Conservation (phyloP, 2,329 filamentous ascomycete genomes). For the Calonectria montana region DNA sequence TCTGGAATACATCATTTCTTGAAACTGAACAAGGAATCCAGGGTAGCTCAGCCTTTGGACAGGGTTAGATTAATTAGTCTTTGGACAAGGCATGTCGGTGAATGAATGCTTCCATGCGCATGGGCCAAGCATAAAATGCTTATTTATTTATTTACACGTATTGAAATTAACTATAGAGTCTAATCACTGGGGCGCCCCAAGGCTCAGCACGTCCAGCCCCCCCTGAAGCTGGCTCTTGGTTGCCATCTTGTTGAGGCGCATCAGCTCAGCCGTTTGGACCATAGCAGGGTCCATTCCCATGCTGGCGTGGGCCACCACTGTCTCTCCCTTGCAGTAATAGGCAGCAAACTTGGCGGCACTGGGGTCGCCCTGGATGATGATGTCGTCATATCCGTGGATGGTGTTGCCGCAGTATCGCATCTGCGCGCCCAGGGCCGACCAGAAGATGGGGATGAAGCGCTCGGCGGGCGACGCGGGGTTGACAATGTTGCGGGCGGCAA, state of each 20-base stretch:
- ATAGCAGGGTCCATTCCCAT: conserved; percentile 93
- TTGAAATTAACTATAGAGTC: not conserved
- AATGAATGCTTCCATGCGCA: not conserved
- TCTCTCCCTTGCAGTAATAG: conserved; percentile 89
- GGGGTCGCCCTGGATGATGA: conserved; percentile 82
- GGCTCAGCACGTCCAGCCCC: conserved; percentile 64
- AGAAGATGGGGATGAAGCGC: conserved; percentile 93
- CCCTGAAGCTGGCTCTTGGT: conserved; percentile 79
- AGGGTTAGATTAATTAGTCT: not conserved
- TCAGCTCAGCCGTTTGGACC: conserved; percentile 84
- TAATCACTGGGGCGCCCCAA: conserved; percentile 46
- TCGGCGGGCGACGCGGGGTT: conserved; percentile 71
- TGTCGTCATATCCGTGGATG: conserved; percentile 81
- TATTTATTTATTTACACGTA: not conserved
- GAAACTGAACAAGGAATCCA: not conserved
- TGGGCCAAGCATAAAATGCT: not conserved
- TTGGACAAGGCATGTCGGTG: not conserved
- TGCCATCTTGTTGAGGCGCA: conserved; percentile 85
- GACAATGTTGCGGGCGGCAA: conserved; percentile 81
- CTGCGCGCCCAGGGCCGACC: conserved; percentile 92
- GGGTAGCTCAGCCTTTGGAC: not conserved
- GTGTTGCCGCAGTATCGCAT: conserved; percentile 95
- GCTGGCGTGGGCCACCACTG: conserved; percentile 87
- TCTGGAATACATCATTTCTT: too few species aligned
- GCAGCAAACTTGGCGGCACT: conserved; percentile 86